Percentiles rank a stretch among this genome's conserved stretches.
Conservation (phyloP, 2,329 filamentous ascomycete genomes). For the Penicillium sp. region DNA sequence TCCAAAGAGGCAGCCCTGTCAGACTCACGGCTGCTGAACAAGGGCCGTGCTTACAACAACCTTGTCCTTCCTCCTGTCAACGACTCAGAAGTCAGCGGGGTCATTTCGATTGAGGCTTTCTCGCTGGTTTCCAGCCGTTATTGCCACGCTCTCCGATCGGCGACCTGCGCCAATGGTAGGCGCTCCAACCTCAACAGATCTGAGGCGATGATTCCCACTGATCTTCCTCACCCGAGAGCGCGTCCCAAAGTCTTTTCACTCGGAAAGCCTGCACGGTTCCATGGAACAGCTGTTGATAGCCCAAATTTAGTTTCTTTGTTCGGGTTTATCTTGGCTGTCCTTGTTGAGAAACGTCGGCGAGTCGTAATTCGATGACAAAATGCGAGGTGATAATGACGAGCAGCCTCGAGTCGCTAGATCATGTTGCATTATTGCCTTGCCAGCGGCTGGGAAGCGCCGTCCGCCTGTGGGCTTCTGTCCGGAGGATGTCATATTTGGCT, state of each 20-base stretch:
- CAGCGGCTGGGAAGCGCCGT: conserved; percentile 13
- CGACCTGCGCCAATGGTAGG: conserved; percentile 19
- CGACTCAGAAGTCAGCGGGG: conserved; percentile 14
- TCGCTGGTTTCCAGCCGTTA: conserved; percentile 4
- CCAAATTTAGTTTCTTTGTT: conserved; percentile 2
- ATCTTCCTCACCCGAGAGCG: conserved; percentile 29
- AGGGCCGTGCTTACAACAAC: conserved; percentile 18
- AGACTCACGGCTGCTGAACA: conserved; percentile 4
- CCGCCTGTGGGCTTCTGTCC: conserved; percentile 1
- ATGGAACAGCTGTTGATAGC: conserved; percentile 20
- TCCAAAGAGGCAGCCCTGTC: conserved; percentile 9
- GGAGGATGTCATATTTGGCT: conserved; percentile 4
- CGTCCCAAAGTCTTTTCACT: conserved; percentile 25
- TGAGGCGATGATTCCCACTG: conserved; percentile 29
- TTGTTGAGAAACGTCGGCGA: no score
- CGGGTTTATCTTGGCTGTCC: not conserved
- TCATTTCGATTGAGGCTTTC: conserved; percentile 16
- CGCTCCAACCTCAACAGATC: conserved; percentile 23
- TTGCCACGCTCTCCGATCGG: conserved; percentile 26
- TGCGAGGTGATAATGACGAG: conserved; percentile 4
- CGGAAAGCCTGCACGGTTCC: conserved; percentile 27
- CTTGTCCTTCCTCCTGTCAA: conserved; percentile 13
- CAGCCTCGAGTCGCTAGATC: not conserved
- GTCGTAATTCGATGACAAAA: not conserved
- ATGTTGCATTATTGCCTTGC: not conserved